Evolutionary conservation across 2,329 filamentous ascomycete genomes (phyloP), one percentile per base, ranked within the genome.

Genomic region (Meredithiella fracta): DNA sequence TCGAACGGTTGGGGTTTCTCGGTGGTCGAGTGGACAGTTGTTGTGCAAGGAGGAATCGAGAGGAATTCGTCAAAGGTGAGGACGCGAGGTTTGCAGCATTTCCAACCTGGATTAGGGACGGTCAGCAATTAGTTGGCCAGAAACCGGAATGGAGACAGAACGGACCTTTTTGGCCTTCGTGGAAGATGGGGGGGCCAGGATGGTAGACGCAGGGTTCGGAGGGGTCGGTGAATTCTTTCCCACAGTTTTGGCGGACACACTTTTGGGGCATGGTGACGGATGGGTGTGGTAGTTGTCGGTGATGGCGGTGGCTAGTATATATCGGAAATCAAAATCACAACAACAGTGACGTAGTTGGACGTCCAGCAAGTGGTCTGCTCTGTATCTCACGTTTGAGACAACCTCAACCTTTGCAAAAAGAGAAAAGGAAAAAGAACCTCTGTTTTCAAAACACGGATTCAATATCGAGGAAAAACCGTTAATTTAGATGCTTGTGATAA

Each of bases 31-130:
- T 98, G 92, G 64, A 83, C 90, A 65, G 92, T 92, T 11, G 83
- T 86, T 25, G 92, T 95, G 76, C 92, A 98, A 38, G 92, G 91
- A 52, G 86, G 75, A 63, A 98, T 97, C 59, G 75, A 69, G 69
- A 98, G 86, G 75, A 98, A 98, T 72, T 98, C 92, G 71, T 98
- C 92, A 67, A 98, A 98, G 59, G 89, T 96, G 64, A 98, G 76
- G 64, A 97, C 89, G 65, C 92, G 85, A 57, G 90, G 85, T 72
- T 96, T 97, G 79, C 92, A 98, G 75, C 92, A 98, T 73, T 94
- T 94, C 91, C 92, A 97, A 66, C 92, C 91, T 96, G 64, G 42
- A 17, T 49, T 5, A 17, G 40, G 40, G n/a, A n/a, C n/a, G n/a
- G n/a, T n/a, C n/a, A n/a, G n/a, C n/a, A n/a, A n/a, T n/a, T n/a